phyloP scores from a whole-genome alignment of 1,284 basidiomycete genomes.

The Puccinia novopanici region DNA sequence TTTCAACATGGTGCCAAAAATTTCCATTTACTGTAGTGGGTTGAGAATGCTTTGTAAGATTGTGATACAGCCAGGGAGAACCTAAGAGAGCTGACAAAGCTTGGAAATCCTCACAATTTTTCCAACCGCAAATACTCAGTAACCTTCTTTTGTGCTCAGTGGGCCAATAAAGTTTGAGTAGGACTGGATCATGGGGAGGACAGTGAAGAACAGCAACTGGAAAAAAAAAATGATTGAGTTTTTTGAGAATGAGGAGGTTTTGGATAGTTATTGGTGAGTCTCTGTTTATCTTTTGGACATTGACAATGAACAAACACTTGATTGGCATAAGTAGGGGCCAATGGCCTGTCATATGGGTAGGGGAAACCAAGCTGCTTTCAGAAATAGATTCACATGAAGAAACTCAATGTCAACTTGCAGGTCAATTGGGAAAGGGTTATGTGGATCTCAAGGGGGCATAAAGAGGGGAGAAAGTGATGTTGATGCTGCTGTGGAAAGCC shows the following conservation, averaged over 20 bases:
- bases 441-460: neutral
- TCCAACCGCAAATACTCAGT: neutral
- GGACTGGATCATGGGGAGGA: neutral
- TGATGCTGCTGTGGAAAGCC: neutral
- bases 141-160: neutral
- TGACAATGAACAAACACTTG: neutral
- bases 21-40: too few relatives aligned
- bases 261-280: neutral
- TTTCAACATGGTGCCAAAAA: too few relatives aligned
- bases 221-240: neutral
- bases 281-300: neutral
- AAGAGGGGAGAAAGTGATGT: neutral
- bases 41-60: neutral
- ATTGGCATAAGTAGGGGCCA: neutral
- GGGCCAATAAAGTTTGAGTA: neutral
- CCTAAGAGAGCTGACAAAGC: neutral
- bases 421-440: neutral
- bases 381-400: neutral
- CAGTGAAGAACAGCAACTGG: too few relatives aligned
- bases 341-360: neutral
- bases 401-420: neutral
- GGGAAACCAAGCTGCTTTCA: neutral
- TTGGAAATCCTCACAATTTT: neutral
- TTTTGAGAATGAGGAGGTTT: conserved; percentile 3
- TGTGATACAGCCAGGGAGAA: neutral